Conservation (phyloP, 2,329 filamentous ascomycete genomes). For the Scytalidium sp. region DNA sequence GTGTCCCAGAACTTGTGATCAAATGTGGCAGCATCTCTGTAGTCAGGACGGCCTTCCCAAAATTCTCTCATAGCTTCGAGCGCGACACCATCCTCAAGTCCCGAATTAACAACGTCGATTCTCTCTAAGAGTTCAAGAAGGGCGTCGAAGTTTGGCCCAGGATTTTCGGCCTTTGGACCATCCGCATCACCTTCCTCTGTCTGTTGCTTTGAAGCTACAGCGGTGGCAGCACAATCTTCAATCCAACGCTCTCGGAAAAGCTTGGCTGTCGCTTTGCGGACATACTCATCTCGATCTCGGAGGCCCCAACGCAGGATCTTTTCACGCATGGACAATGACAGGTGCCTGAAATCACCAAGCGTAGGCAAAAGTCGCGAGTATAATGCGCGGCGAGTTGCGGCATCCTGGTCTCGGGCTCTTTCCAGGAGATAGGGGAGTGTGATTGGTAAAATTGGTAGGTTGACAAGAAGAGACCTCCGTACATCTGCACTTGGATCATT, state of each 20-base stretch:
- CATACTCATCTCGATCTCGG: constrained; percentile 88
- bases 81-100: constrained; percentile 84
- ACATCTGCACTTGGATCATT: constrained; percentile 96
- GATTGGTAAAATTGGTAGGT: constrained; percentile 79
- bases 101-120: constrained; percentile 89
- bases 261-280: constrained; percentile 85
- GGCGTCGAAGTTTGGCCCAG: constrained; percentile 72
- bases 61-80: constrained; percentile 94
- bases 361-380: constrained; percentile 86
- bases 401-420: constrained; percentile 84
- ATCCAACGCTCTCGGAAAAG: constrained; percentile 97
- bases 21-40: constrained; percentile 69
- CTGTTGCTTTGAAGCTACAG: constrained; percentile 32
- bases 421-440: constrained; percentile 88
- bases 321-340: constrained; percentile 91
- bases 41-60: constrained; percentile 89
- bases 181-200: constrained; percentile 53
- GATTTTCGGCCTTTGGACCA: constrained; percentile 40
- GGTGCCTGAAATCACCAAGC: constrained; percentile 88
- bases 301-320: constrained; percentile 94
- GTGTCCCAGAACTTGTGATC: constrained; percentile 78
- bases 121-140: constrained; percentile 88
- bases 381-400: constrained; percentile 76
- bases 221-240: constrained; percentile 79
- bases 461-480: constrained; percentile 80